Conservation (phyloP, 108 stramenopile genomes). For the Fragilaria crotonensis region DNA sequence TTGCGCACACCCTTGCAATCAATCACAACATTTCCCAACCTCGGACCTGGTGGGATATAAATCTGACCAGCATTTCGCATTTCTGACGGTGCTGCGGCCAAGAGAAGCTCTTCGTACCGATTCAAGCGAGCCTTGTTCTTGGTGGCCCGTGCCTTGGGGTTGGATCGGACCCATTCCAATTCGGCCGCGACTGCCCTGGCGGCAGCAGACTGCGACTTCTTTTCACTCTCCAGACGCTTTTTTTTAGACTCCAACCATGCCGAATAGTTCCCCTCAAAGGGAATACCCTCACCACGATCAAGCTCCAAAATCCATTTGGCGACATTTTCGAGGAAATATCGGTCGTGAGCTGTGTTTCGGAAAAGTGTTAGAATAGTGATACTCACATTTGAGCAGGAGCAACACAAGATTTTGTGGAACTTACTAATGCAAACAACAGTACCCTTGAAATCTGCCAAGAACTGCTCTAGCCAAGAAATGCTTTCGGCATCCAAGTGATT, state of each 20-base stretch:
- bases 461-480: constrained; percentile 85
- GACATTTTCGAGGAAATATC: constrained; percentile 95
- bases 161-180: constrained; percentile 88
- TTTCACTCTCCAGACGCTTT: constrained; percentile 78
- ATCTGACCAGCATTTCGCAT: constrained; percentile 79
- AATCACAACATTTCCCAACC: constrained; percentile 85
- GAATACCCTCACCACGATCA: constrained; percentile 89
- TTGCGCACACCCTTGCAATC: constrained; percentile 66
- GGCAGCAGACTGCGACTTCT: constrained; percentile 66
- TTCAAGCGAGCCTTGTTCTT: constrained; percentile 88
- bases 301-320: constrained; percentile 95
- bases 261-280: constrained; percentile 94
- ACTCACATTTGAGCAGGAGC: no score
- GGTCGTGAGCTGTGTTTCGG: constrained; percentile 52
- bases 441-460: constrained; percentile 83
- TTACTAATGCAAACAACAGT: constrained; percentile 92
- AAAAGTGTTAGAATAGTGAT: no score
- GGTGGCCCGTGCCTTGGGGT: constrained; percentile 84
- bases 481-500: constrained; percentile 67
- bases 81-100: constrained; percentile 69
- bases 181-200: constrained; percentile 80
- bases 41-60: constrained; percentile 91
- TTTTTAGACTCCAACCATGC: constrained; percentile 89
- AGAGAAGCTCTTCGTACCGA: constrained; percentile 84
- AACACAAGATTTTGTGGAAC: no score